Evolutionary conservation across 257 asterid genomes (phyloP), one percentile per base, ranked within the genome.

Genomic region (Coffea canephora): DNA sequence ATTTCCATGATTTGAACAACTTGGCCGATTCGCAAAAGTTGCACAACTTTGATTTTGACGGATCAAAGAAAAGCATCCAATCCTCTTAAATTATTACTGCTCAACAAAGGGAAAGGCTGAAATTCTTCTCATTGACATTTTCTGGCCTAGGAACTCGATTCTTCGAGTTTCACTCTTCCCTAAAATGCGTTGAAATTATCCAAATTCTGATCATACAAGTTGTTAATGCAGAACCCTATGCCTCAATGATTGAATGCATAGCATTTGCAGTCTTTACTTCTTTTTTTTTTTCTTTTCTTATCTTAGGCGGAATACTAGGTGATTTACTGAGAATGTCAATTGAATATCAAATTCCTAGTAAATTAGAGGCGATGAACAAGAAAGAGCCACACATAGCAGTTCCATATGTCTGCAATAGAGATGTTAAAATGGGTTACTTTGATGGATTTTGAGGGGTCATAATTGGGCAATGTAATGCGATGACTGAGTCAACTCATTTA

Each of bases 1-100:
- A 7, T 14, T 15, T 31, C 54, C 31, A 76, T 76, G 15, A 57
- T 50, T 55, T 72, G 73, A 64, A 31, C 80, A 77, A 77, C 50
- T 77, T 77, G 73, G 74, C 12, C 23, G 52, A 31, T 31, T 12
- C 31, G 61, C 15, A 34, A 66, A 34, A 1, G 18, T 8, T 25
- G 10, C 36, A 50, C 25, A 50, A 77, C 19, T n/a, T 77, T 77
- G 74, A 59, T 77, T 31, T 15, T 18, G 50, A 77, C 16, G 12
- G 52, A 48, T 46, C 48, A 34, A 3, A 8, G 31, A 67, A n/a
- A 61, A 68, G 80, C 75, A 77, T 77, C 80, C 43, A 77, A 77
- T 65, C 73, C 80, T 46, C 55, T 57, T 75, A 75, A 75, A 75
- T 48, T 66, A 77, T 65, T 66, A 41, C 71, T 23, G 49, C 62